phyloP scores from a whole-genome alignment of 1,284 basidiomycete genomes.

The Exobasidium rhododendri region DNA sequence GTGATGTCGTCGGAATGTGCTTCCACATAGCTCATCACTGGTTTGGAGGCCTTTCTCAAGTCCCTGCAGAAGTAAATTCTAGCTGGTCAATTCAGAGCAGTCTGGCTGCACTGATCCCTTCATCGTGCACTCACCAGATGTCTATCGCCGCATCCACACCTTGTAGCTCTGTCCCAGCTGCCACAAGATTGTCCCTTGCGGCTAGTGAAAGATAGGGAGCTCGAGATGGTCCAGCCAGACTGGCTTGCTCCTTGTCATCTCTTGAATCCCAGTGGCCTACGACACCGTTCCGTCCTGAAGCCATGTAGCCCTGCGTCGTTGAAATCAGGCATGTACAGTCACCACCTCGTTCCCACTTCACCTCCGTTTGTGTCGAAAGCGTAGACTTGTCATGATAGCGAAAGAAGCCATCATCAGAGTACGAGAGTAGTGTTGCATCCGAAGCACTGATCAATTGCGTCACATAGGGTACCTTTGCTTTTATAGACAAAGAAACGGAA shows the following conservation, averaged over 20 bases:
- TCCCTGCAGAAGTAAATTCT: slow-evolving; percentile 22
- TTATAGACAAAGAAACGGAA: background rate
- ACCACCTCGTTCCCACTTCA: slow-evolving; percentile 3
- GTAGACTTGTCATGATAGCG: background rate
- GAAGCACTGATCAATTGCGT: background rate
- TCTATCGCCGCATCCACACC: slow-evolving; percentile 45
- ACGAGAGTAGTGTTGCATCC: background rate
- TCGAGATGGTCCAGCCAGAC: slow-evolving; percentile 17
- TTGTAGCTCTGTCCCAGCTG: slow-evolving; percentile 46
- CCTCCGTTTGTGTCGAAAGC: background rate
- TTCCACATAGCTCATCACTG: slow-evolving; percentile 44
- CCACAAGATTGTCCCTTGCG: slow-evolving; percentile 20
- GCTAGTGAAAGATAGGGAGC: slow-evolving; percentile 43
- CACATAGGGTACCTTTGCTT: background rate
- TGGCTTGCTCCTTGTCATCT: background rate
- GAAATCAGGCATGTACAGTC: background rate
- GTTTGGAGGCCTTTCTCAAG: slow-evolving; percentile 24
- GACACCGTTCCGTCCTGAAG: slow-evolving; percentile 2
- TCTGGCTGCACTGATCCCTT: too few species aligned
- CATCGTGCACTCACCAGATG: slow-evolving; percentile 27
- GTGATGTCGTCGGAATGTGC: slow-evolving; percentile 53
- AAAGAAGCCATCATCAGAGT: slow-evolving; percentile 2
- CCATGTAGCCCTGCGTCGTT: background rate
- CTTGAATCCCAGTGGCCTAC: slow-evolving; percentile 7
- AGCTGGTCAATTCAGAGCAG: background rate